Evolutionary conservation across 163 green algal genomes (phyloP).

Genomic region (Chloromonas sp.): DNA sequence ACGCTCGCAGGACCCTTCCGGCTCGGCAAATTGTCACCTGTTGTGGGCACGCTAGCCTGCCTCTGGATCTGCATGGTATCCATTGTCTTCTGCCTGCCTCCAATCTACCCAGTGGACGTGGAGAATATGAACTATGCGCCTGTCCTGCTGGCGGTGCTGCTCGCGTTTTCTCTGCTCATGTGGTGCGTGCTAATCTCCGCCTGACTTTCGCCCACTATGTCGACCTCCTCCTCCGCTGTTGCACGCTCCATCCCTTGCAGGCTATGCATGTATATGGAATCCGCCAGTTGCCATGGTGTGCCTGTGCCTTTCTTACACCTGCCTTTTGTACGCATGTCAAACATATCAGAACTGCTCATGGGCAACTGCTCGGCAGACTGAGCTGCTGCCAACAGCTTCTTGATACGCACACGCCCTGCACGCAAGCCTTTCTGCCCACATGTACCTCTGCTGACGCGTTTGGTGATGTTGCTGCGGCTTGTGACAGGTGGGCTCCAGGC

Average conservation of each 20-base stretch:
- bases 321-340: too few species aligned
- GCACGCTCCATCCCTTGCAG: too few species aligned
- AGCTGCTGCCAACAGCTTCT: too few species aligned
- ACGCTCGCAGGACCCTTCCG: conserved; percentile 33
- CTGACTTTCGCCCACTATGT: neutral
- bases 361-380: too few species aligned
- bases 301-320: neutral
- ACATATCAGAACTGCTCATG: too few species aligned
- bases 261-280: neutral
- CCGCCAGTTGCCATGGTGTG: neutral
- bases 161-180: conserved; percentile 21
- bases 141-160: conserved; percentile 28
- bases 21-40: conserved; percentile 25
- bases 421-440: too few species aligned
- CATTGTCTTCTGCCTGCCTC: conserved; percentile 49
- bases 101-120: conserved; percentile 39
- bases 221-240: too few species aligned
- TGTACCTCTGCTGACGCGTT: too few species aligned
- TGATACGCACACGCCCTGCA: too few species aligned
- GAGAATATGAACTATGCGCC: conserved; percentile 44
- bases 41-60: conserved; percentile 35
- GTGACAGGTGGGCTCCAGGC: neutral
- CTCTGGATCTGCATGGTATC: conserved; percentile 49
- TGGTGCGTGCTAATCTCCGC: neutral
- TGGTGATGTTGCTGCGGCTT: neutral